phyloP scores from a whole-genome alignment of 1,284 basidiomycete genomes.

The Pseudomicrostroma phylloplanum region DNA sequence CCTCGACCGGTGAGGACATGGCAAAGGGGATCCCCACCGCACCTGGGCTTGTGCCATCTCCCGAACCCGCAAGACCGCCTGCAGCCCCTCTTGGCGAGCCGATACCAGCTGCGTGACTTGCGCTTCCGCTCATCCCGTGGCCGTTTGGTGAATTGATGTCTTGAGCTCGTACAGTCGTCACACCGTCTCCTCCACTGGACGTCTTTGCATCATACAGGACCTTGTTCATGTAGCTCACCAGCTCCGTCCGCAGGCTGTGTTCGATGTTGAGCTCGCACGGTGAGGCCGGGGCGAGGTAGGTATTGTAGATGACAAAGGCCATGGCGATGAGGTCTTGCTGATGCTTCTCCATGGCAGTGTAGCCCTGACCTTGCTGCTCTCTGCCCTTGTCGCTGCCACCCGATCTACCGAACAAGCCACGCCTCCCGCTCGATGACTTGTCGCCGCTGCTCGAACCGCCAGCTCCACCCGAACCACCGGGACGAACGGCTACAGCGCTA shows the following conservation, averaged over 20 bases:
- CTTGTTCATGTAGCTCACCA: conserved; percentile 81
- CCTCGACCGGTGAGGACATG: neutral
- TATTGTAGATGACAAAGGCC: conserved; percentile 89
- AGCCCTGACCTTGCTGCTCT: conserved; percentile 10
- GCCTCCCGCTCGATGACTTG: conserved; percentile 19
- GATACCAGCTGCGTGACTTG: neutral
- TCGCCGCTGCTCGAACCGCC: conserved; percentile 11
- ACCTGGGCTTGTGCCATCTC: neutral
- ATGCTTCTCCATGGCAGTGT: conserved; percentile 79
- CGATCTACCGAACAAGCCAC: conserved; percentile 30
- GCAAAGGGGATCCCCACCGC: too few relatives aligned
- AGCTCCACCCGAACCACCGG: conserved; percentile 10
- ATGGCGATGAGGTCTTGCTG: conserved; percentile 90
- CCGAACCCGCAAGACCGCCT: neutral
- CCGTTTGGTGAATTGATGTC: neutral
- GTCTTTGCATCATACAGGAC: conserved; percentile 31
- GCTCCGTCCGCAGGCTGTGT: conserved; percentile 86
- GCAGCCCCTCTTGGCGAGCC: neutral
- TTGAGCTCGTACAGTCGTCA: conserved; percentile 11
- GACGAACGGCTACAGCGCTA: conserved; percentile 67
- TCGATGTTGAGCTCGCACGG: conserved; percentile 97
- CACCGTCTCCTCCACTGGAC: conserved; percentile 14
- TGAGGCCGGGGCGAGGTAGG: conserved; percentile 88
- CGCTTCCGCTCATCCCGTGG: conserved; percentile 2
- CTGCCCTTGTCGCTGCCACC: neutral